Evolutionary conservation across 2,329 filamentous ascomycete genomes (phyloP).

Genomic region (Epicoccum sorghinum): DNA sequence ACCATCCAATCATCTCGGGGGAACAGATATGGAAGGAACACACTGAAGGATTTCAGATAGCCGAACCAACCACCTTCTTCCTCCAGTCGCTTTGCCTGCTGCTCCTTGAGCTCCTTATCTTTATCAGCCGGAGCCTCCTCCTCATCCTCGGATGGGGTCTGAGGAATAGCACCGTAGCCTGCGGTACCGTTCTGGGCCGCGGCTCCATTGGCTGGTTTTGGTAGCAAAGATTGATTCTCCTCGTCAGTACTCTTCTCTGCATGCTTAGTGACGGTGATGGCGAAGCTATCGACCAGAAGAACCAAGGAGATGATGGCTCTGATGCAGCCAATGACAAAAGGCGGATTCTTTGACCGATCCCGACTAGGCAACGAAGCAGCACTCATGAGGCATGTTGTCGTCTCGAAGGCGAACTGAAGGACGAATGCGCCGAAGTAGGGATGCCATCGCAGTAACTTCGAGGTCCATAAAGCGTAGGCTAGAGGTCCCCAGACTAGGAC

Average conservation of each 20-base stretch:
- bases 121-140: slow-evolving; percentile 60
- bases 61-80: slow-evolving; percentile 78
- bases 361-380: slow-evolving; percentile 24
- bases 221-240: slow-evolving; percentile 65
- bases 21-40: slow-evolving; percentile 82
- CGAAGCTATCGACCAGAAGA: slow-evolving; percentile 36
- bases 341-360: slow-evolving; percentile 24
- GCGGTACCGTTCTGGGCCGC: slow-evolving; percentile 48
- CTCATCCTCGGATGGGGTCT: slow-evolving; percentile 22
- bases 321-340: slow-evolving; percentile 32
- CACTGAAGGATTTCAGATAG: slow-evolving; percentile 74
- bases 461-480: slow-evolving; percentile 29
- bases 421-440: slow-evolving; percentile 44
- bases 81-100: slow-evolving; percentile 67
- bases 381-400: slow-evolving; percentile 34
- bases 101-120: slow-evolving; percentile 61
- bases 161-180: slow-evolving; percentile 43
- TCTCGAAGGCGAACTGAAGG: slow-evolving; percentile 41
- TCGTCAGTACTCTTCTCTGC: slow-evolving; percentile 54
- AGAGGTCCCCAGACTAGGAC: slow-evolving; percentile 43
- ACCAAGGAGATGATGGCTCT: slow-evolving; percentile 31
- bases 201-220: slow-evolving; percentile 48
- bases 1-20: slow-evolving; percentile 70
- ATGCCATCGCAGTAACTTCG: slow-evolving; percentile 37
- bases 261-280: slow-evolving; percentile 36